Conservation (phyloP, 345 rosid genomes). For the Populus ilicifolia region DNA sequence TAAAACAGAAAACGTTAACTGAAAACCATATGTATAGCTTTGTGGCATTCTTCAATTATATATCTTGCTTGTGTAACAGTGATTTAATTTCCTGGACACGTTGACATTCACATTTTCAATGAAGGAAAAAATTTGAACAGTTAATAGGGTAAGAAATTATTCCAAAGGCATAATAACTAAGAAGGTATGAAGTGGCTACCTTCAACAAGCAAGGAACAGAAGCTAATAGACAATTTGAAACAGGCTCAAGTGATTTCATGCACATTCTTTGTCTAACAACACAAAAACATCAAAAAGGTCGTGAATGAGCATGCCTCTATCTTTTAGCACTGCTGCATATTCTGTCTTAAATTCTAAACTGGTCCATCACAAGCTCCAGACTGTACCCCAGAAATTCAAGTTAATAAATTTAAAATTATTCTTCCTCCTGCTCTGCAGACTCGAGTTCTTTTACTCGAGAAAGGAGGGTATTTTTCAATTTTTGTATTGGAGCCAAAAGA, state of each 20-base stretch:
- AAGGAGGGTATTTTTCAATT: not conserved
- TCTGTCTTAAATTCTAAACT: not conserved
- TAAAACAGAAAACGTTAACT: not conserved
- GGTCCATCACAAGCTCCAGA: not conserved
- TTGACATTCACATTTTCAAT: not conserved
- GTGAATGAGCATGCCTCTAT: not conserved
- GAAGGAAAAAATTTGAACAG: not conserved
- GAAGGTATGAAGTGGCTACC: not conserved
- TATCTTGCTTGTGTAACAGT: not conserved
- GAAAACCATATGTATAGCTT: not conserved
- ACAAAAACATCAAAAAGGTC: not conserved
- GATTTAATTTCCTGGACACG: not conserved
- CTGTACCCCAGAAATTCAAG: not conserved
- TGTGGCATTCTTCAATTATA: not conserved
- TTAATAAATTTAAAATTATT: not conserved
- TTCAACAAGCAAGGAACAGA: not conserved
- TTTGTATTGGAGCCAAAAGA: not conserved
- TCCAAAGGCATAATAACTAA: not conserved
- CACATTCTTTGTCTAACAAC: not conserved
- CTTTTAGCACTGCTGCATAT: not conserved
- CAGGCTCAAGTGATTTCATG: not conserved
- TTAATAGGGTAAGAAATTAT: not conserved
- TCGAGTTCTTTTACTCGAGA: too few relatives aligned
- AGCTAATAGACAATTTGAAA: not conserved
- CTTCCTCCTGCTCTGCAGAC: not conserved